Percentiles rank a stretch among this genome's conserved stretches.
Evolutionary conservation across 768 basidiomycete genomes (phyloP).

Genomic region (Auricularia sp.): DNA sequence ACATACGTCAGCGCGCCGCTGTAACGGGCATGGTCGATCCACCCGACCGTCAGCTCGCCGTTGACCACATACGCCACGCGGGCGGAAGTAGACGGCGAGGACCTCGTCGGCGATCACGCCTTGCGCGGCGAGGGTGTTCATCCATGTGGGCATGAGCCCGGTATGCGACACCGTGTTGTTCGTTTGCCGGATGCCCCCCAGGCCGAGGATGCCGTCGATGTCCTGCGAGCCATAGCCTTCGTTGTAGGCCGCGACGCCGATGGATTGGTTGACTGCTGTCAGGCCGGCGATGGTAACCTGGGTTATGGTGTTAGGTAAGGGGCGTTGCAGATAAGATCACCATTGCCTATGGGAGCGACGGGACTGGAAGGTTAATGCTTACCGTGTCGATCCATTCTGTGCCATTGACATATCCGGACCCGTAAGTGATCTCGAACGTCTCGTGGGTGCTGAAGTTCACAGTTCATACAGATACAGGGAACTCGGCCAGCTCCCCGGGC

Average conservation of each 20-base stretch:
- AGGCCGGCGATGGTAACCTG: conserved; percentile 1
- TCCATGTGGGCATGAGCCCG: not conserved
- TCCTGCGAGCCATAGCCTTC: conserved; percentile 2
- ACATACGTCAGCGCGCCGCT: conserved; percentile 3
- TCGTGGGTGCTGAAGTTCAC: not conserved
- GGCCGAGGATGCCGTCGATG: conserved; percentile 7
- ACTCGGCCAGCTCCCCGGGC: not conserved
- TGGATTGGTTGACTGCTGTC: conserved; percentile 3
- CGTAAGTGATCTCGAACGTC: conserved; percentile 2
- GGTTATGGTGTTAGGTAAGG: too few relatives aligned
- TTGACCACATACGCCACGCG: not conserved
- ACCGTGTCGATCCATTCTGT: conserved; percentile 3
- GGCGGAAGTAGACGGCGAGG: conserved; percentile 4
- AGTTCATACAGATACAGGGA: not conserved
- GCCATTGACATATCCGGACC: conserved; percentile 2
- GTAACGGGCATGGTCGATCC: conserved; percentile 3
- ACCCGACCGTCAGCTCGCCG: conserved; percentile 7
- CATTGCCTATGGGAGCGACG: too few relatives aligned
- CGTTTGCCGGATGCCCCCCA: conserved; percentile 1
- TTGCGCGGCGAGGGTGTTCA: conserved; percentile 3
- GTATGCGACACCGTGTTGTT: conserved; percentile 1
- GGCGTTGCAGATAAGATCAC: too few relatives aligned
- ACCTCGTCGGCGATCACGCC: conserved; percentile 2
- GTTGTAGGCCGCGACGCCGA: conserved; percentile 1
- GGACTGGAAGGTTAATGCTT: not conserved